Base-by-base conservation (phyloP, 1,139 yeast genomes). In the Candida neerlandica region DNA sequence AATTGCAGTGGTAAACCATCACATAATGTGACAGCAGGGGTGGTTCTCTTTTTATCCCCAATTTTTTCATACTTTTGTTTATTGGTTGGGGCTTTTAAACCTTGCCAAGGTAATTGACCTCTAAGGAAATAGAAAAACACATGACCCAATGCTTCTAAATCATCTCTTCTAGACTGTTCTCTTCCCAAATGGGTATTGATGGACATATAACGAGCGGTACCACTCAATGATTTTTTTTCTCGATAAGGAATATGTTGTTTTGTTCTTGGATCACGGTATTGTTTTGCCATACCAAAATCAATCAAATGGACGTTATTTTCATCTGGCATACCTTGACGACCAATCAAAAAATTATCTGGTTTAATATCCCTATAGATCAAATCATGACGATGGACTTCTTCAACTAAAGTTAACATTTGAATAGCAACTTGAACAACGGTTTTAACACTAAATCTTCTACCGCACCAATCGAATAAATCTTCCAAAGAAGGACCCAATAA, bases 51-150 rank as follows among this genome's bases (percentile, higher is more conserved):
- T 70, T 92, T 92, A 63, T 89, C 94, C 53, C 97, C 98, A 70
- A 94, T 94, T 67, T 91, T 92, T 70, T 94, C 98, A 69, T 94
- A 94, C 70, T 94, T 94, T 65, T 89, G 91, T 71, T 94, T 94
- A 73, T 94, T 94, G 38, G 96, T 91, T 56, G 96, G 96, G n/a
- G 98, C 99, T 71, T 92, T 92, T 58, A 94, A 79, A 27, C 99
- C 98, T 73, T 94, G 99, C 99, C 99, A 94, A 46, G 99, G 99
- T 63, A 94, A 81, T 55, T 89, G 91, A 45, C 99, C 99, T 59
- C 96, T 81, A 60, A 94, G 72, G 65, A 94, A 94, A 71, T 94
- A 94, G 71, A 94, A 86, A 65, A 94, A 89, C 2, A 94, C 98
- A 70, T 94, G 97, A 41, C 97, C 98, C 58, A 94, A 76, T 7